Conservation (phyloP, 2,329 filamentous ascomycete species). For the Penicillium sp. region DNA sequence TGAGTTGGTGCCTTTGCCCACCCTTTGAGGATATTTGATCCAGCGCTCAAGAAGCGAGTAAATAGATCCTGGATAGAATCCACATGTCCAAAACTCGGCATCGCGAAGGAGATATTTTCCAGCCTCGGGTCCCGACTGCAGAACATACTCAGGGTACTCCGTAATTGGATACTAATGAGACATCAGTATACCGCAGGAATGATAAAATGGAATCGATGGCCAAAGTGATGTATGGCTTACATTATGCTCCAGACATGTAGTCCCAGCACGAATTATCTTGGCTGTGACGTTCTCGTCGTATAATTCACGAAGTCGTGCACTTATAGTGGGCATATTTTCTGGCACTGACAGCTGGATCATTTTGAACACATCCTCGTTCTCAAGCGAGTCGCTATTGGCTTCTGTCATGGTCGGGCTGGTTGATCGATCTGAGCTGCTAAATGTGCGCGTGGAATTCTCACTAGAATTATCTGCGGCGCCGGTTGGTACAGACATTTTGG, state of each 20-base stretch:
- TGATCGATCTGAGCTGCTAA: constrained; percentile 1
- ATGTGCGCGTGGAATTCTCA: not conserved
- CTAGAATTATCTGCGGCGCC: not conserved
- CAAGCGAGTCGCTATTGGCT: not conserved
- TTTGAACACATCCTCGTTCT: not conserved
- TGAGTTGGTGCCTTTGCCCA: not conserved
- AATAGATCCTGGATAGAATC: constrained; percentile 34
- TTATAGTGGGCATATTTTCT: not conserved
- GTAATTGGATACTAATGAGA: not conserved
- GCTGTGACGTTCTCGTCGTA: constrained; percentile 5
- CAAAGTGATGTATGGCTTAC: not conserved
- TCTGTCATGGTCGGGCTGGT: constrained; percentile 2
- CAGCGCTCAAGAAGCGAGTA: constrained; percentile 24
- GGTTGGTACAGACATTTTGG: not conserved
- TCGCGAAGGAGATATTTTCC: constrained; percentile 21
- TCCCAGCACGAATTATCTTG: constrained; percentile 1
- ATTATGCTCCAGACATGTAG: not conserved
- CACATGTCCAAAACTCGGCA: constrained; percentile 34
- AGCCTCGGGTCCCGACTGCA: constrained; percentile 13
- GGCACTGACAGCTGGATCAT: not conserved
- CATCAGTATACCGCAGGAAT: not conserved
- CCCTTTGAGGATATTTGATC: constrained; percentile 15
- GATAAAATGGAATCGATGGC: not conserved
- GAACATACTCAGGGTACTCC: constrained; percentile 22
- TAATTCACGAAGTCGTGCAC: not conserved